phyloP scores from a whole-genome alignment of 257 asterid genomes.

The Buddleja alternifolia region DNA sequence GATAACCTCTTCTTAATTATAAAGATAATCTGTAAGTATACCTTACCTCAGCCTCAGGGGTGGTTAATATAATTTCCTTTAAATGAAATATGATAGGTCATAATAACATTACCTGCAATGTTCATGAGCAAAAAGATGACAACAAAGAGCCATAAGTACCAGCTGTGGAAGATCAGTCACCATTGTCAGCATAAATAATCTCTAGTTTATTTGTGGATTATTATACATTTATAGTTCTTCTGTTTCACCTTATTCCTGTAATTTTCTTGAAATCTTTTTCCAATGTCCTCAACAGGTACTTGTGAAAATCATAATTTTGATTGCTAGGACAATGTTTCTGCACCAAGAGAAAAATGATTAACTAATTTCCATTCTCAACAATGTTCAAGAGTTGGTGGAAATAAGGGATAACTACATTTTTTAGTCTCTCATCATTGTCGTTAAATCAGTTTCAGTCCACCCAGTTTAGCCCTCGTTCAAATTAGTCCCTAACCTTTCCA shows the following conservation, averaged over 20 bases:
- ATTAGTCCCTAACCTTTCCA: too few species aligned
- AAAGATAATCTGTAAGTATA: too few species aligned
- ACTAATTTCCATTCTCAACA: background rate
- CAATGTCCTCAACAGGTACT: constrained; percentile 72
- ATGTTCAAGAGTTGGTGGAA: background rate
- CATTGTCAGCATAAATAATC: constrained; percentile 28
- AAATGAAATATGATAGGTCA: background rate
- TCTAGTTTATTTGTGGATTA: background rate
- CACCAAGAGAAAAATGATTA: background rate
- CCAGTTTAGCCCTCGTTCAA: too few species aligned
- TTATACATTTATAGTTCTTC: background rate
- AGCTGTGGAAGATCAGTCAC: constrained; percentile 52
- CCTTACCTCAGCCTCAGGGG: too few species aligned
- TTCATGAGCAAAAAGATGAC: constrained; percentile 76
- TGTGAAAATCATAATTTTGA: constrained; percentile 67
- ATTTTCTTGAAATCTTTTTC: constrained; percentile 82
- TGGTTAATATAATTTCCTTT: too few species aligned
- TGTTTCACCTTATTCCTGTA: constrained; percentile 73
- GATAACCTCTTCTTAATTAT: too few species aligned
- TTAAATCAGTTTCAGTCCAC: too few species aligned
- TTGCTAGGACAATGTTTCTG: constrained; percentile 68
- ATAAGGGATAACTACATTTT: too few species aligned
- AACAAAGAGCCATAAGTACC: constrained; percentile 92
- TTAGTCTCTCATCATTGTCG: too few species aligned
- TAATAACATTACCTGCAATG: constrained; percentile 62